Conservation (phyloP, 306 rosid genomes). For the Cucumis hystrix region DNA sequence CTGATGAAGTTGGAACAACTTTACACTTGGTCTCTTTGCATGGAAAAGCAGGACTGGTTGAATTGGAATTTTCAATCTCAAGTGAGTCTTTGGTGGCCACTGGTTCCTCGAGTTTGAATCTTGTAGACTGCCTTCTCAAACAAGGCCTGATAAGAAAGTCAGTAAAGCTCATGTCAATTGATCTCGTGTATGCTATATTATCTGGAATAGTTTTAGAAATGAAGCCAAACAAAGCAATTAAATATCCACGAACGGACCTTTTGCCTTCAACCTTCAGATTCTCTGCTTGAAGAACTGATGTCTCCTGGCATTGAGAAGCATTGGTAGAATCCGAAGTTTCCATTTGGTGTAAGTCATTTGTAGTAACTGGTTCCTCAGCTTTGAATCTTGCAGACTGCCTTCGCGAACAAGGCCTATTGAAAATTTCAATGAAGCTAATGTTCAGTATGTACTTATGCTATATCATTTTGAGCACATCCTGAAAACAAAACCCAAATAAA, state of each 20-base stretch:
- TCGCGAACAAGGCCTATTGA: constrained; percentile 31
- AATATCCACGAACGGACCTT: constrained; percentile 36
- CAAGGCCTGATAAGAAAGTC: constrained; percentile 25
- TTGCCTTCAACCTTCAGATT: constrained; percentile 8
- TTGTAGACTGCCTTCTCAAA: constrained; percentile 39
- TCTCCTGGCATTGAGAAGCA: constrained; percentile 20
- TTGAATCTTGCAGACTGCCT: constrained; percentile 35
- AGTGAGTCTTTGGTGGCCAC: constrained; percentile 30
- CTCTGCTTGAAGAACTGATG: not conserved
- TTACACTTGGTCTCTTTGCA: constrained; percentile 9
- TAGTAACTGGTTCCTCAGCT: constrained; percentile 24
- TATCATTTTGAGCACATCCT: constrained; percentile 9
- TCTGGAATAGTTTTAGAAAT: constrained; percentile 8
- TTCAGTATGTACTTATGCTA: constrained; percentile 9
- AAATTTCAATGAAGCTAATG: constrained; percentile 7
- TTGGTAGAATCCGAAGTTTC: constrained; percentile 21
- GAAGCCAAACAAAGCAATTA: constrained; percentile 11
- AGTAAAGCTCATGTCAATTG: constrained; percentile 6
- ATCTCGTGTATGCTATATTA: constrained; percentile 8
- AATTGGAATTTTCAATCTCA: constrained; percentile 24
- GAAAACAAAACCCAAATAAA: constrained; percentile 11
- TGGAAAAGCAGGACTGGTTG: constrained; percentile 15
- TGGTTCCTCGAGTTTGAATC: constrained; percentile 23
- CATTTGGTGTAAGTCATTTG: constrained; percentile 29
- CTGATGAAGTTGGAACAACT: constrained; percentile 11